A percentile compares a stretch with the other conserved stretches of the same genome.
These are phyloP conservation scores for Miscanthus lutarioriparius DNA, from an alignment of 176 grass and related monocot genomes.

Conservation along the genomic window DNA sequence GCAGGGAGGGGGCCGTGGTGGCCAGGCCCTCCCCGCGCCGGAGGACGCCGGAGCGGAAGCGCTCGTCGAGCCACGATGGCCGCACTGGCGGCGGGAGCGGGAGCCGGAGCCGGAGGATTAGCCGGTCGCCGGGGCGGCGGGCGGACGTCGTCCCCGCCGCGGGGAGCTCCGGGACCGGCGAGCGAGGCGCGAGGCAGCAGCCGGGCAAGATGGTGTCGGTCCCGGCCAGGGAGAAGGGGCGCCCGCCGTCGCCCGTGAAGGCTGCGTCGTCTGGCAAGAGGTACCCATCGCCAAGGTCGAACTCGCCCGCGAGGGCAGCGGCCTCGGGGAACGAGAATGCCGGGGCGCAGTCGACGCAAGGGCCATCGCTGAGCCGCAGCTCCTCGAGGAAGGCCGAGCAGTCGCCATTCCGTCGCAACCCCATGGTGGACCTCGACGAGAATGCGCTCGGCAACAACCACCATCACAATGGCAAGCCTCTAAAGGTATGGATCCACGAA, in stretches of 20 bases:
- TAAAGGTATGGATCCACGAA: slow-evolving; percentile 51
- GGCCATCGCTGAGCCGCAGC: slow-evolving; percentile 70
- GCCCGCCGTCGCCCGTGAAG: slow-evolving; percentile 40
- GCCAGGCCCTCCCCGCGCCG: slow-evolving; percentile 73
- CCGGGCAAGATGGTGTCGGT: slow-evolving; percentile 85
- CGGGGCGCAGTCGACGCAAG: slow-evolving; percentile 31
- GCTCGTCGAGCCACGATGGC: slow-evolving; percentile 72
- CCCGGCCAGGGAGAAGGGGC: slow-evolving; percentile 67
- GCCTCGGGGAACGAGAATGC: slow-evolving; percentile 53
- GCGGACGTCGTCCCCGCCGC: slow-evolving; percentile 25
- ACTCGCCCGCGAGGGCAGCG: slow-evolving; percentile 56
- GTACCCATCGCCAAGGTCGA: slow-evolving; percentile 69
- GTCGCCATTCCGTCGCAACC: slow-evolving; percentile 67
- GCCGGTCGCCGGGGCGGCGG: slow-evolving; percentile 62
- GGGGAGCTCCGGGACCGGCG: not conserved
- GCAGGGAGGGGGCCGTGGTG: slow-evolving; percentile 36
- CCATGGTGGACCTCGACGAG: slow-evolving; percentile 82
- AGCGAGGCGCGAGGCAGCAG: slow-evolving; percentile 36
- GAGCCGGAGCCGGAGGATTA: slow-evolving; percentile 58
- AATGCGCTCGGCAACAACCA: slow-evolving; percentile 35
- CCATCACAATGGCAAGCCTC: slow-evolving; percentile 37
- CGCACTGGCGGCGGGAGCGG: slow-evolving; percentile 27
- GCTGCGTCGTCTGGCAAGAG: slow-evolving; percentile 46
- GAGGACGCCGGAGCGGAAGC: slow-evolving; percentile 70
- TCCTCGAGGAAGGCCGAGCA: slow-evolving; percentile 82